These are phyloP conservation scores for Fusarium euwallaceae DNA, from an alignment of 2,329 filamentous ascomycete species.

Conservation along the genomic window DNA sequence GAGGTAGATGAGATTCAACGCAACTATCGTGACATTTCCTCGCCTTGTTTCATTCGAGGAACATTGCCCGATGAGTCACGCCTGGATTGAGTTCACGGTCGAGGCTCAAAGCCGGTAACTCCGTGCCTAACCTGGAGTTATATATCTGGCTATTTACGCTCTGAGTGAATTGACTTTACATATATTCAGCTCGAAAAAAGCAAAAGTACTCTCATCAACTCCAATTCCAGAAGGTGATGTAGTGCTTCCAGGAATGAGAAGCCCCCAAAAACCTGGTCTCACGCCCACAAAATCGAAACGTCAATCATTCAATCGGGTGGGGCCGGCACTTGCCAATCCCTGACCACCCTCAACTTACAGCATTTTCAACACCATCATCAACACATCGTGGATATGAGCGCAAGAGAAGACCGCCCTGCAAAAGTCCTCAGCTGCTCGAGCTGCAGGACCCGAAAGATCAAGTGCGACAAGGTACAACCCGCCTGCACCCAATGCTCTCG, in stretches of 20 bases:
- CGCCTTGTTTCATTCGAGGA: not conserved
- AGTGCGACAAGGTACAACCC: slow-evolving; percentile 69
- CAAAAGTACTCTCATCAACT: not conserved
- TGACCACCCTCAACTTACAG: slow-evolving; percentile 22
- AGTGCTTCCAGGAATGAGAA: not conserved
- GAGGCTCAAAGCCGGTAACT: not conserved
- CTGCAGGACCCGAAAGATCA: slow-evolving; percentile 75
- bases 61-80: not conserved
- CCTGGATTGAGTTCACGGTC: not conserved
- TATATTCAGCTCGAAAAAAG: not conserved
- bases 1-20: not conserved
- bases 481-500: slow-evolving; percentile 65
- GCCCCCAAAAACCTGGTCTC: slow-evolving; percentile 5
- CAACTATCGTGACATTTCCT: not conserved
- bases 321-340: slow-evolving; percentile 20
- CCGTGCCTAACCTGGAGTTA: not conserved
- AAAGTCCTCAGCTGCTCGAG: slow-evolving; percentile 67
- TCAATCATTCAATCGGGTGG: slow-evolving; percentile 26
- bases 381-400: slow-evolving; percentile 33
- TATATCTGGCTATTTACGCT: too few species aligned
- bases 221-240: not conserved
- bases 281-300: slow-evolving; percentile 31
- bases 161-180: not conserved
- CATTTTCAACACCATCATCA: slow-evolving; percentile 13
- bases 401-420: slow-evolving; percentile 28